Evolutionary conservation across 345 rosid genomes (phyloP), one percentile per base, ranked within the genome.

Genomic region (Anastatica hierochuntica): DNA sequence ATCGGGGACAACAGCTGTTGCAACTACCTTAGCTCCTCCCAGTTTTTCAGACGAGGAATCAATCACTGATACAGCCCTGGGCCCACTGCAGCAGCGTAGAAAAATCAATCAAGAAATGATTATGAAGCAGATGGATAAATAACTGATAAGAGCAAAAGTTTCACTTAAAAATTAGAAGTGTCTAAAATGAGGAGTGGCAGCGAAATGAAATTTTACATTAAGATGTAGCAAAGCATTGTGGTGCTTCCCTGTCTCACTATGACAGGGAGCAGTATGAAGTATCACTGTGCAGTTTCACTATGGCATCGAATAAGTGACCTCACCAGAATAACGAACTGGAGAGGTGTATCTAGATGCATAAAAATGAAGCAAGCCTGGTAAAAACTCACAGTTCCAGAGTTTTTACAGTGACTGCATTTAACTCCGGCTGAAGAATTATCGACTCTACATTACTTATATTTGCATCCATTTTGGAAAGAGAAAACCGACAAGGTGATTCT

Each of bases 251-350:
- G 77, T 69, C 76, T 63, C 67, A 74, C 88, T 84, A 65, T 44
- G 50, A 67, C 77, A 79, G 45, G 77, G 63, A 73, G 80, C 63
- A 77, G 63, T 73, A 81, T 63, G 80, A 62, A 77, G 63, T 73
- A 81, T 63, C 77, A 63, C 80, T 75, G 63, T 53, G 90, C 84
- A 49, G 16, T 60, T 60, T 81, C 70, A 14, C 53, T 90, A 33
- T 83, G 58, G 97, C 97, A 88, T 92, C 90, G 40, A 48, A 16
- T 56, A 62, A 74, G 96, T 88, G 98, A 77, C 94, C 94, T 46
- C 69, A 63, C 71, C 65, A 82, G 83, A 79, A 82, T 64, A 49
- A 76, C 49, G 68, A 82, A 75, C 75, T 79, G 74, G 66, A 69
- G 69, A 79, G 90, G 71, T 69, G 96, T 82, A 87, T 80, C 96